Percentiles rank a stretch among this genome's conserved stretches.
Conservation (phyloP, 768 basidiomycete species). For the Crassisporium funariophilum region DNA sequence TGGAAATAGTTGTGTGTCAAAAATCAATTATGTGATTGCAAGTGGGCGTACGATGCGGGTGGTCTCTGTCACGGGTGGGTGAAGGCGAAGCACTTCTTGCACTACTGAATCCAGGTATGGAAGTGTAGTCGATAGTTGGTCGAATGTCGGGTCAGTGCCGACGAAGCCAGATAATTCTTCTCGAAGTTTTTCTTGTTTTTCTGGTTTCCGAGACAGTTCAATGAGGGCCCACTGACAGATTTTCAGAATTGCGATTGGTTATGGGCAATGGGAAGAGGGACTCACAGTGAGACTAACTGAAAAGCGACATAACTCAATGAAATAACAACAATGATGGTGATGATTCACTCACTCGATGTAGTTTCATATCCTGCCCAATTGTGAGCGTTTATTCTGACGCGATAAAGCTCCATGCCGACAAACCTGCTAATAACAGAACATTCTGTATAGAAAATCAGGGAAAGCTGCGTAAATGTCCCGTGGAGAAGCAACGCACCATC, state of each 20-base stretch:
- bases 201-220: conserved; percentile 48
- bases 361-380: conserved; percentile 52
- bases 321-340: not conserved
- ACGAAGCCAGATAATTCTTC: conserved; percentile 48
- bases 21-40: not conserved
- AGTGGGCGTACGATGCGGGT: conserved; percentile 37
- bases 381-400: not conserved
- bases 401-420: not conserved
- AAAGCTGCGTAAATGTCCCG: not conserved
- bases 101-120: conserved; percentile 60
- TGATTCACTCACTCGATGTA: conserved; percentile 42
- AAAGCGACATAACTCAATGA: not conserved
- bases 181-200: conserved; percentile 50
- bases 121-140: conserved; percentile 49
- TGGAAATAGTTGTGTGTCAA: conserved; percentile 17
- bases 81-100: conserved; percentile 43
- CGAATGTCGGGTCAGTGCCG: conserved; percentile 51
- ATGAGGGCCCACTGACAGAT: conserved; percentile 54
- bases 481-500: conserved; percentile 14
- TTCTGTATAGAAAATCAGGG: conserved; percentile 24
- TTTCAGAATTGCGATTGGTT: not conserved
- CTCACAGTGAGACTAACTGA: conserved; percentile 41
- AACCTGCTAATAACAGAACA: conserved; percentile 39
- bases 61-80: conserved; percentile 37
- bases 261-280: not conserved